Evolutionary conservation across 441 rosid species (phyloP).

Genomic region (Mallotus japonicus): DNA sequence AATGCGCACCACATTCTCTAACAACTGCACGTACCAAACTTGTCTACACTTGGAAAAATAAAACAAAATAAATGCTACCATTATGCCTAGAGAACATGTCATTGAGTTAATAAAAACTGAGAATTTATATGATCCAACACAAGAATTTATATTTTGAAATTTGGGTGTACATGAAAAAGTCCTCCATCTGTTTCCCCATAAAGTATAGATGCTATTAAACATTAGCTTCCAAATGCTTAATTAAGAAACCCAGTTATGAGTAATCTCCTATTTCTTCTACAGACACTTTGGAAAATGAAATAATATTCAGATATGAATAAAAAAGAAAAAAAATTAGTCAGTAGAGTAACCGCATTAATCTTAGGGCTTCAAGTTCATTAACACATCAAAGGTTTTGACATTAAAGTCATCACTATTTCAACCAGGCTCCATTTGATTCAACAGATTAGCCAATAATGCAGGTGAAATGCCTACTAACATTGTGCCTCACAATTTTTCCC

Average conservation of each 20-base stretch:
- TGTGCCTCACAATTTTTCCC: background rate
- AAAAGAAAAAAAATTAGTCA: too few relatives aligned
- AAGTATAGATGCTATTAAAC: background rate
- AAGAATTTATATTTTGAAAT: background rate
- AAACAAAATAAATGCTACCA: constrained; percentile 7
- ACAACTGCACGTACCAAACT: constrained; percentile 95
- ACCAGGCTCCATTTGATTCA: too few relatives aligned
- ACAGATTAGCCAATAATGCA: too few relatives aligned
- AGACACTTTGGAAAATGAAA: background rate
- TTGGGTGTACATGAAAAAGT: background rate
- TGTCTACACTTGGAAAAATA: constrained; percentile 46
- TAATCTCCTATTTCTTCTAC: background rate
- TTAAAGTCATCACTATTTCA: too few relatives aligned
- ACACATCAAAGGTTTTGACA: too few relatives aligned
- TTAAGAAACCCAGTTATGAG: background rate
- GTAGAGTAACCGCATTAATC: background rate
- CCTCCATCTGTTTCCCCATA: background rate
- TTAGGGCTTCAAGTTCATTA: too few relatives aligned
- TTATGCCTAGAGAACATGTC: background rate
- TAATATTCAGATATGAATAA: too few relatives aligned
- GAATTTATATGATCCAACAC: background rate
- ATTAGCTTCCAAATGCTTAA: background rate
- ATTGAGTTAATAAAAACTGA: too few relatives aligned
- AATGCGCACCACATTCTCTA: constrained; percentile 70
- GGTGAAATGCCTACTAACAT: background rate